Evolutionary conservation across 805 yeast species (phyloP).

Genomic region (Torulaspora franciscae): DNA sequence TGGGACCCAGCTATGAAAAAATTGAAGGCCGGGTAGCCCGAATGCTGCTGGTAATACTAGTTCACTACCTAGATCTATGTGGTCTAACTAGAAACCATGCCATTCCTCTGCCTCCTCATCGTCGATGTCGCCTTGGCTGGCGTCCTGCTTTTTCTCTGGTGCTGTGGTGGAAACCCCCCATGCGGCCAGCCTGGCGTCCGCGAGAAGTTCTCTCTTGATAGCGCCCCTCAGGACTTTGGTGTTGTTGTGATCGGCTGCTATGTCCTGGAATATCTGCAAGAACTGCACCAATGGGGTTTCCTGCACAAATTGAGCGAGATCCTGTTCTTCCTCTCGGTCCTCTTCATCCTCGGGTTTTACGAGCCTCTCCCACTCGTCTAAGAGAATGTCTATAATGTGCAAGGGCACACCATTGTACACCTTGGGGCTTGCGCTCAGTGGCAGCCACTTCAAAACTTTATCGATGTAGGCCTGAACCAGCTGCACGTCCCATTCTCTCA

Average conservation of each 20-base stretch:
- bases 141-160: constrained; percentile 29
- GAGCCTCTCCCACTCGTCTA: constrained; percentile 77
- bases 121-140: constrained; percentile 32
- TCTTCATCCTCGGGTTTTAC: constrained; percentile 46
- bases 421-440: constrained; percentile 54
- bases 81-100: constrained; percentile 36
- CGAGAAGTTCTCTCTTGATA: constrained; percentile 59
- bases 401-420: constrained; percentile 73
- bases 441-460: constrained; percentile 41
- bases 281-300: constrained; percentile 51
- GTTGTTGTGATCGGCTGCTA: constrained; percentile 44
- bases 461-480: constrained; percentile 44
- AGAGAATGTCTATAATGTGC: constrained; percentile 76
- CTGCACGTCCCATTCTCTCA: constrained; percentile 50
- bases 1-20: background rate
- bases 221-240: constrained; percentile 62
- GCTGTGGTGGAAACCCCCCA: constrained; percentile 48
- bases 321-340: constrained; percentile 37
- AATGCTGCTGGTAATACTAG: background rate
- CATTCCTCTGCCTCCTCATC: constrained; percentile 38
- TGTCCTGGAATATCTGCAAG: constrained; percentile 54
- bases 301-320: constrained; percentile 34
- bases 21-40: constrained; percentile 1
- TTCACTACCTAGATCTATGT: background rate
- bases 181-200: constrained; percentile 54